These are phyloP conservation scores for Ogataea trehalophila DNA, from an alignment of 805 yeast species.

Conservation along the genomic window DNA sequence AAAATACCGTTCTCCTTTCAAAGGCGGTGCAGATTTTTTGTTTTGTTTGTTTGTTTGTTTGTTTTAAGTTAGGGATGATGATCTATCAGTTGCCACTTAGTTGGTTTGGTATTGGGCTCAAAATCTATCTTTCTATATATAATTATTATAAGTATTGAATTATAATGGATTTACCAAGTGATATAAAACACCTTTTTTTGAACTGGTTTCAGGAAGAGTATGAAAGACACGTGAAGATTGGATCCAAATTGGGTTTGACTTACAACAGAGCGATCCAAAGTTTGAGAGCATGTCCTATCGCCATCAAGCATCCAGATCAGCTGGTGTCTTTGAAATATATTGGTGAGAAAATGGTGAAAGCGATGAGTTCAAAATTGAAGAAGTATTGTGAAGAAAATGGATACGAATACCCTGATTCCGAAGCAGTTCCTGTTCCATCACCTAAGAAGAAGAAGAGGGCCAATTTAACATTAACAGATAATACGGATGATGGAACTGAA, in stretches of 20 bases:
- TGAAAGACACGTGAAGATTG: slow-evolving; percentile 39
- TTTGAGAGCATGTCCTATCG: slow-evolving; percentile 39
- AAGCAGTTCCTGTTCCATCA: background rate
- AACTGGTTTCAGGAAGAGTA: slow-evolving; percentile 57
- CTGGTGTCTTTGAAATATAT: slow-evolving; percentile 57
- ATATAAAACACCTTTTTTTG: slow-evolving; percentile 47
- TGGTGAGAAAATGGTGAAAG: slow-evolving; percentile 63
- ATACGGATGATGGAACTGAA: slow-evolving; percentile 17
- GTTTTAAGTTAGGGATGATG: background rate
- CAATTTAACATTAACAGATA: background rate
- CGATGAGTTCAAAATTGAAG: slow-evolving; percentile 42
- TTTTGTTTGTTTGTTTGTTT: background rate
- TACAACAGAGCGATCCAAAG: slow-evolving; percentile 54
- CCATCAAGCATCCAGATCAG: slow-evolving; percentile 52
- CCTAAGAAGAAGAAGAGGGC: background rate
- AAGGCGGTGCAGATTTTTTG: too few species aligned
- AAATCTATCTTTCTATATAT: background rate
- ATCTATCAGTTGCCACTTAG: background rate
- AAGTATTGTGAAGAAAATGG: slow-evolving; percentile 56
- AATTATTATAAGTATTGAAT: background rate
- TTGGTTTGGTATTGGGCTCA: background rate
- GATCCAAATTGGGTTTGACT: slow-evolving; percentile 47
- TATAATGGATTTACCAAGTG: slow-evolving; percentile 38
- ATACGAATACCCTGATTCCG: slow-evolving; percentile 37
- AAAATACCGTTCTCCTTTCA: too few species aligned